These are phyloP conservation scores for Acer saccharum DNA, from an alignment of 345 rosid genomes.

Conservation along the genomic window DNA sequence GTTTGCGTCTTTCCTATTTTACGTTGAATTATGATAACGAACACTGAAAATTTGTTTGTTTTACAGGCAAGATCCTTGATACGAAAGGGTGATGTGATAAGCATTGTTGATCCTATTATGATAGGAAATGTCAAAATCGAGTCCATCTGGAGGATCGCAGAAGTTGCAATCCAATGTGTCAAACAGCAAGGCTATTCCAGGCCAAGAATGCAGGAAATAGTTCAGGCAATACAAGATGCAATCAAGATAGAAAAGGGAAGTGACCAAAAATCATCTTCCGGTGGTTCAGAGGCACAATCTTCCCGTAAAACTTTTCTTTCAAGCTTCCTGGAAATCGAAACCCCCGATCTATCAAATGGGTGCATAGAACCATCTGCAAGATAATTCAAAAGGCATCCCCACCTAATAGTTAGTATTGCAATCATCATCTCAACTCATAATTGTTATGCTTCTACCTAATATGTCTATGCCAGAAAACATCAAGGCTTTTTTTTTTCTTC, in stretches of 20 bases:
- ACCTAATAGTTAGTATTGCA: background rate
- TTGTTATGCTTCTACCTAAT: conserved; percentile 4
- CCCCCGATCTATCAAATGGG: conserved; percentile 73
- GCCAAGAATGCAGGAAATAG: conserved; percentile 91
- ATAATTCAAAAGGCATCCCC: conserved; percentile 24
- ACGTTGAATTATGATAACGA: background rate
- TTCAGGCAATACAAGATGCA: conserved; percentile 83
- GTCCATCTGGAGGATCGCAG: conserved; percentile 90
- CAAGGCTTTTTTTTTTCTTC: background rate
- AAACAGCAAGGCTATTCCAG: conserved; percentile 64
- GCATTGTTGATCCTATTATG: conserved; percentile 70
- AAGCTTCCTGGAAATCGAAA: conserved; percentile 91
- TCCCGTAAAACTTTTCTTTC: conserved; percentile 81
- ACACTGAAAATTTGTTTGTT: background rate
- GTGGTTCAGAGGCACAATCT: conserved; percentile 64
- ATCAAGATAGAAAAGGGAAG: conserved; percentile 68
- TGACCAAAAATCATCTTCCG: conserved; percentile 39
- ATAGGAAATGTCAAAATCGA: conserved; percentile 67
- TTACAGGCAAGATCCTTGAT: conserved; percentile 84
- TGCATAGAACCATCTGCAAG: conserved; percentile 82
- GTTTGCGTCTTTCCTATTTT: conserved; percentile 1
- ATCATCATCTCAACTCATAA: background rate
- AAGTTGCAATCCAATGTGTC: conserved; percentile 84
- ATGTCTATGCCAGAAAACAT: background rate
- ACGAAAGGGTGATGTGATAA: conserved; percentile 73